Evolutionary conservation across 768 basidiomycete genomes (phyloP), one percentile per base, ranked within the genome.

Genomic region (Podaxis sp.): DNA sequence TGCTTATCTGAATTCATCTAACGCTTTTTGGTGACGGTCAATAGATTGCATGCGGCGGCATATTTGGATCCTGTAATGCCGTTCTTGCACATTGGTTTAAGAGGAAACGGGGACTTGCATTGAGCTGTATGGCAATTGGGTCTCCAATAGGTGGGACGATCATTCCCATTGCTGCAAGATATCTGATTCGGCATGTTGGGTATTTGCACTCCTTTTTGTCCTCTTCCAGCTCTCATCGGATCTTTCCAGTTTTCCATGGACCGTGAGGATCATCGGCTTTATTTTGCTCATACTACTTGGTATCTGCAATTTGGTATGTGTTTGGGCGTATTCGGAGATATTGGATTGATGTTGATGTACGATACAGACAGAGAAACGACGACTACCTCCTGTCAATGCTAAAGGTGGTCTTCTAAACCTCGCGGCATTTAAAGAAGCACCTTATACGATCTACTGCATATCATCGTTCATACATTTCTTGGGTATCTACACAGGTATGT

Each of bases 31-130:
- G 1, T 33, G 30, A 42, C 17, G 12, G 40, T 42, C 11, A 9
- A 56, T 57, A 82, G 81, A 59, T 80, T 5, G 79, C 79, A 11
- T 77, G 77, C 28, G 90, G 90, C 1, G 73, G 86, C 7, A 77
- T 90, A 11, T 90, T 88, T 52, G 84, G 86, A 2, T 86, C 87
- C 0, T 81, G 84, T 2, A 73, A 84, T 2, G 83, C 84, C 1
- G 75, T 88, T 26, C 70, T 89, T 2, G 81, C 87, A 1, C 90
- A 92, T 69, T 93, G 89, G 90, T 92, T 91, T 76, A 82, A 84
- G 64, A 82, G 77, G 57, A 77, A 79, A 40, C 78, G 86, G 12
- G 82, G 84, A 0, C 61, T 87, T 0, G 89, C 88, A 0, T 79
- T 90, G 72, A 89, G 90, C 1, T 61, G 89, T 19, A 76, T 82